Conservation (phyloP, 2,329 filamentous ascomycete species). For the Aspergillus sp. region DNA sequence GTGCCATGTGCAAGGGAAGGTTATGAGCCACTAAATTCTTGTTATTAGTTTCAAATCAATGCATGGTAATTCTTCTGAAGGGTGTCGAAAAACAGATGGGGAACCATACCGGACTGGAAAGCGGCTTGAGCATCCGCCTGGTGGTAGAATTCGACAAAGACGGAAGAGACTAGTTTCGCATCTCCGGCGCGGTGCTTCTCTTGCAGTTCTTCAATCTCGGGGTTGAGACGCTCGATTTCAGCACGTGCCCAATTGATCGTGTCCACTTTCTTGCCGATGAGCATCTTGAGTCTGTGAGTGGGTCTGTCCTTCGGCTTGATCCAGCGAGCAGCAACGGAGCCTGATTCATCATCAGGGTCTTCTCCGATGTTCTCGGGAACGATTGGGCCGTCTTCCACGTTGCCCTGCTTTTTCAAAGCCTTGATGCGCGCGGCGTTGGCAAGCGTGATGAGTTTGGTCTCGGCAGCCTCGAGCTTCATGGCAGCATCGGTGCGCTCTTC, state of each 20-base stretch:
- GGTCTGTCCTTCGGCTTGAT: conserved; percentile 72
- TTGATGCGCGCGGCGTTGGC: conserved; percentile 73
- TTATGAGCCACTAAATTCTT: conserved; percentile 68
- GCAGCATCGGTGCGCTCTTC: conserved; percentile 77
- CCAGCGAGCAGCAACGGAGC: conserved; percentile 71
- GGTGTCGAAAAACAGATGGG: not conserved
- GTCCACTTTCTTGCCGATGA: conserved; percentile 87
- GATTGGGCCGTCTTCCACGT: conserved; percentile 36
- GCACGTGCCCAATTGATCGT: conserved; percentile 86
- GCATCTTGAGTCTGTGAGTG: conserved; percentile 67
- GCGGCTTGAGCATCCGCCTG: conserved; percentile 84
- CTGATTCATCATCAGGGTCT: conserved; percentile 64
- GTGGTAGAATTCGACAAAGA: conserved; percentile 86
- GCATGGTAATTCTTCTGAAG: not conserved
- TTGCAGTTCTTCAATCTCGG: conserved; percentile 69
- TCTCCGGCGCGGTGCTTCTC: conserved; percentile 65
- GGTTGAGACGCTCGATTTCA: conserved; percentile 73
- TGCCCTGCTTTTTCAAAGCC: conserved; percentile 58
- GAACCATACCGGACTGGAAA: conserved; percentile 62
- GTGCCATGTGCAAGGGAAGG: conserved; percentile 80
- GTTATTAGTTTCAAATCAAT: conserved; percentile 1
- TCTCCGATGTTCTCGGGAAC: conserved; percentile 45
- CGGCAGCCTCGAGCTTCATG: conserved; percentile 79
- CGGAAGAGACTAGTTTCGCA: conserved; percentile 67
- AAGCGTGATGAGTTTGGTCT: conserved; percentile 78